Base-by-base conservation (phyloP, 75 land plant species). In the Ceratopteris richardii region DNA sequence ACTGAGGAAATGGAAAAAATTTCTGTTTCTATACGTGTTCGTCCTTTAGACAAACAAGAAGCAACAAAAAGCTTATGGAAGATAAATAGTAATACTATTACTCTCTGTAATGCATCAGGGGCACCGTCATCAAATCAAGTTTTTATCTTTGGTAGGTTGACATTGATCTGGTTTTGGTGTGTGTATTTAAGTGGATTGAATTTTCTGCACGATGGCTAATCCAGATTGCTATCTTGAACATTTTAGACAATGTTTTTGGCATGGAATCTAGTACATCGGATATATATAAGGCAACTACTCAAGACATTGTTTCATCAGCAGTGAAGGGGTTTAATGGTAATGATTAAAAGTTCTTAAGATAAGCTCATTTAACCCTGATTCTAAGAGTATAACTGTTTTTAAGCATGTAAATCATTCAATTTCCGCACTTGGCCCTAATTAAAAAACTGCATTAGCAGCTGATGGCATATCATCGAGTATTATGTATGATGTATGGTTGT, bases 241-340 rank as follows among this genome's bases (percentile, higher is more conserved):
- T 39, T 31, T 33, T 69, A 89, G 99, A 95, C 55, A 63, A 80
- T 44, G 77, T 95, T 11, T 86, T 95, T 57, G 82, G 80, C n/a
- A 80, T 83, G 37, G 82, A 90, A 17, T 69, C 85, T 29, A 86
- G 68, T 43, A 95, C 81, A 0, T 31, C 29, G n/a, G 97, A 90
- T 14, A 80, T 95, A 9, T 95, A 95, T 65, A 60, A 77, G 39
- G 77, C 84, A 33, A 81, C 78, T 24, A 86, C 87, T 1, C 84
- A 73, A 63, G 82, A 79, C n/a, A 83, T 95, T 46, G 96, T 95
- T 16, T 75, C 78, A 21, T 83, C 96, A 26, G 77, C 96, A 37
- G 91, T 95, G 52, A 57, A 68, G 36, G 99, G 99, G 0, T 86
- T 95, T 57, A 95, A 95, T 58, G 99, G 99, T 95, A 67, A 19